Evolutionary conservation across 2,329 filamentous ascomycete species (phyloP), one percentile per base, ranked within the genome.

Genomic region (Byssochlamys sp.): DNA sequence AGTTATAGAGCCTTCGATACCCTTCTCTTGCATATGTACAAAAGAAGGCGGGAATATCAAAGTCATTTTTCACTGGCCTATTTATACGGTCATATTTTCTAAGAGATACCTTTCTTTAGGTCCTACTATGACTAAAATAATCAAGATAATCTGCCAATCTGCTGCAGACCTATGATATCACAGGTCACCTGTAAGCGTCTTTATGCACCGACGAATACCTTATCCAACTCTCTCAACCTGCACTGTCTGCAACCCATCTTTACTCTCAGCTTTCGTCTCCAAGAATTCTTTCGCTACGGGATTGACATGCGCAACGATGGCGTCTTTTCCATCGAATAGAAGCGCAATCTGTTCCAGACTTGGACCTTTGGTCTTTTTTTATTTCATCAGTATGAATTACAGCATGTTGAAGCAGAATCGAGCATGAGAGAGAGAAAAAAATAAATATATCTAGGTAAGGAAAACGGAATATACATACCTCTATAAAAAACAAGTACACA

Each of bases 261-360:
- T 45, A 6, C 10, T 24, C 9, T 52, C 25, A 6, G 11, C 50
- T 14, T 28, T 52, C 24, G 24, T 52, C 3, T 52, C 50, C 50
- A 52, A 52, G n/a, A 52, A 27, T 24, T 52, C 50, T 19, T 52
- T 24, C 7, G 50, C 50, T 12, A 52, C 25, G 11, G 50, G 50
- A 27, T 52, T 52, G 3, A 52, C 50, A 5, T 52, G 25, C 11
- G 25, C 50, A 24, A 52, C 28, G 5, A 29, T 11, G 12, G 50
- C 50, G 25, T 69, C 57, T 19, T 66, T 61, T 1, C 67, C 67
- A 60, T 71, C 67, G 54, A 70, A 66, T 33, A 70, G 55, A 2
- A 61, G 35, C 1, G 68, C 68, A 33, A 69, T 69, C 25, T 64
- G 60, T 33, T 64, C 62, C 10, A 64, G 54, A 56, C 60, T 63